Evolutionary conservation across 257 asterid genomes (phyloP), one percentile per base, ranked within the genome.

Genomic region (Primulina tabacum): DNA sequence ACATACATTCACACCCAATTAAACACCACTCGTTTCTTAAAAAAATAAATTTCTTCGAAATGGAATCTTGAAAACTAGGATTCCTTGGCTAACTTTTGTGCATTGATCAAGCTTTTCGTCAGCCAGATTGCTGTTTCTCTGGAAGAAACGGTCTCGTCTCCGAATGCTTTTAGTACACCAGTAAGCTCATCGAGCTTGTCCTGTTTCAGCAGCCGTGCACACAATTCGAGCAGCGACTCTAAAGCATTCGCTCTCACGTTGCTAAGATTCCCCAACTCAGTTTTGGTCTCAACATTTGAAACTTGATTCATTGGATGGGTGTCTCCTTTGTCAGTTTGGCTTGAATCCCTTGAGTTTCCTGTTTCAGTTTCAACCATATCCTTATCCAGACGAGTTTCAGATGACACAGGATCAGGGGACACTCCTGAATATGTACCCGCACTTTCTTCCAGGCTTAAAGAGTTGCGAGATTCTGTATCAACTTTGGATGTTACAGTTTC

Each of bases 101-200:
- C 88, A 75, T 81, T 83, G 80, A 90, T 82, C 2, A 90, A 85
- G 79, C 88, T 89, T 65, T 93, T 93, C 1, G 99, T 86, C 71
- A 93, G 82, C 97, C 97, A 93, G 64, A 93, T 93, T 29, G 99
- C 96, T 3, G 99, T 93, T 71, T 90, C 97, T 77, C 99, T 78
- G 0, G 99, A 93, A 9, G 99, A 93, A 7, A 90, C 96, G 0
- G 76, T 64, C 11, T 90, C 99, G 38, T 89, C 96, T 0, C 99
- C 90, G 59, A 93, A 93, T 11, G 99, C 96, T 67, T 89, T 90
- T 7, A 93, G 78, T 79, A 93, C 92, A 5, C 92, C 97, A 4
- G 89, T 81, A 4, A 93, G 92, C 86, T 93, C 99, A 6, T 91
- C 99, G 6, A 87, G 83, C 60, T 94, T 94, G 71, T 91, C 87